phyloP scores from a whole-genome alignment of 2,329 filamentous ascomycete genomes.

The Cytospora piceicola region DNA sequence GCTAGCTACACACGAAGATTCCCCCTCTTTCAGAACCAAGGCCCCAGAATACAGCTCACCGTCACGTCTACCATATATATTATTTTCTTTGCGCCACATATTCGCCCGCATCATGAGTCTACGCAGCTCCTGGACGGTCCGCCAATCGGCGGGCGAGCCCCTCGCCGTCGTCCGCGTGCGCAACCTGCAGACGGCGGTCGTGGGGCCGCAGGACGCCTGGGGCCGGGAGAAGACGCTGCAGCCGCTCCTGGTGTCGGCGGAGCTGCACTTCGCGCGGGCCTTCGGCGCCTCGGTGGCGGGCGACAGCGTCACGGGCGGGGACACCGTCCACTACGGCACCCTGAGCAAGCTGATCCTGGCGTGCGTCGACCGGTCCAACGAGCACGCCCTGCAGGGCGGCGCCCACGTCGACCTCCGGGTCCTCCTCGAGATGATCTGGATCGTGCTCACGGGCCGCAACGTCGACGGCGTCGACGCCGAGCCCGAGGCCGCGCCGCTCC shows the following conservation, averaged over 20 bases:
- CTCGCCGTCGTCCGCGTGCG: constrained; percentile 60
- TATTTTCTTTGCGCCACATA: not conserved
- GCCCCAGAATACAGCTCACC: not conserved
- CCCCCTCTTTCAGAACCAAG: not conserved
- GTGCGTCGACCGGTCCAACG: constrained; percentile 40
- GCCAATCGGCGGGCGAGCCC: constrained; percentile 48
- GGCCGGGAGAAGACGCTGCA: constrained; percentile 62
- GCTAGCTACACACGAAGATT: not conserved
- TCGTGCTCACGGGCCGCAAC: constrained; percentile 42
- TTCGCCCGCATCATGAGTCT: constrained; percentile 32
- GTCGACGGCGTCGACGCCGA: constrained; percentile 40
- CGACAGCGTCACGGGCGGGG: constrained; percentile 63
- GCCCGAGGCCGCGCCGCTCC: constrained; percentile 40
- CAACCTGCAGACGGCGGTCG: constrained; percentile 62
- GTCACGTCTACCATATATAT: no score
- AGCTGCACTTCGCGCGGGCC: constrained; percentile 57
- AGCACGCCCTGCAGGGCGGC: constrained; percentile 26
- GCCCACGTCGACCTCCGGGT: constrained; percentile 34
- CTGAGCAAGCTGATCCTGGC: constrained; percentile 68
- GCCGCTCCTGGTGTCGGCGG: constrained; percentile 64
- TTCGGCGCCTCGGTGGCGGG: constrained; percentile 62
- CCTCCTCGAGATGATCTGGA: constrained; percentile 45
- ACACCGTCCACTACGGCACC: constrained; percentile 76
- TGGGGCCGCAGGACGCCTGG: constrained; percentile 70
- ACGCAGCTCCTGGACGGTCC: constrained; percentile 44